A percentile compares a stretch with the other conserved stretches of the same genome.
Evolutionary conservation across 345 rosid species (phyloP).

Genomic region (Eucalyptus pumila): DNA sequence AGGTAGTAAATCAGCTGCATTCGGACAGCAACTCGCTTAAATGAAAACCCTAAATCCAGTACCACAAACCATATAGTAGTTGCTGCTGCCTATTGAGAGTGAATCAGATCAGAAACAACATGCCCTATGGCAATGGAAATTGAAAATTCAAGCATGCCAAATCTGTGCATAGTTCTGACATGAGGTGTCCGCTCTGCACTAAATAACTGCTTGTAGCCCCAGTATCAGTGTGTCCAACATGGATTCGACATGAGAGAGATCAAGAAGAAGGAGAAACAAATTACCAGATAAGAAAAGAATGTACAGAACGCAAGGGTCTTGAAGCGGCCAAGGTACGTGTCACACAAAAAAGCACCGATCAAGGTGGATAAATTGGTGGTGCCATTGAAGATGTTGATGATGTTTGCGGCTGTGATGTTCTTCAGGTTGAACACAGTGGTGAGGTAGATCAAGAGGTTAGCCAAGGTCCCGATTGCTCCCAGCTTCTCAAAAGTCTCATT

Average conservation of each 20-base stretch:
- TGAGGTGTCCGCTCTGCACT: background rate
- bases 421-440: constrained; percentile 4
- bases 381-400: constrained; percentile 2
- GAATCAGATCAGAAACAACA: background rate
- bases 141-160: background rate
- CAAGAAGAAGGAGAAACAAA: background rate
- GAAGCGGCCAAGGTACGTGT: constrained; percentile 7
- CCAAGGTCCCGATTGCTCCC: constrained; percentile 6
- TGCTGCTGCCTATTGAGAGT: background rate
- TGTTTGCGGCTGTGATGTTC: background rate
- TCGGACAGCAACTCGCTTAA: background rate
- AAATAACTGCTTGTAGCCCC: background rate
- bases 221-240: background rate
- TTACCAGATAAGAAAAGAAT: background rate
- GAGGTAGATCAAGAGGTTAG: constrained; percentile 3
- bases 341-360: constrained; percentile 4
- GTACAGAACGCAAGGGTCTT: constrained; percentile 5
- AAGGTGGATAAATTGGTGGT: constrained; percentile 2
- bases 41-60: background rate
- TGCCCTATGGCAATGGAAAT: background rate
- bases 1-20: background rate
- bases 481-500: constrained; percentile 13
- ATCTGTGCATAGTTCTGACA: background rate
- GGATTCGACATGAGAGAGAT: background rate
- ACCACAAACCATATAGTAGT: background rate